These are phyloP conservation scores for Talaromyces sp. DNA, from an alignment of 2,329 filamentous ascomycete genomes.

Conservation along the genomic window DNA sequence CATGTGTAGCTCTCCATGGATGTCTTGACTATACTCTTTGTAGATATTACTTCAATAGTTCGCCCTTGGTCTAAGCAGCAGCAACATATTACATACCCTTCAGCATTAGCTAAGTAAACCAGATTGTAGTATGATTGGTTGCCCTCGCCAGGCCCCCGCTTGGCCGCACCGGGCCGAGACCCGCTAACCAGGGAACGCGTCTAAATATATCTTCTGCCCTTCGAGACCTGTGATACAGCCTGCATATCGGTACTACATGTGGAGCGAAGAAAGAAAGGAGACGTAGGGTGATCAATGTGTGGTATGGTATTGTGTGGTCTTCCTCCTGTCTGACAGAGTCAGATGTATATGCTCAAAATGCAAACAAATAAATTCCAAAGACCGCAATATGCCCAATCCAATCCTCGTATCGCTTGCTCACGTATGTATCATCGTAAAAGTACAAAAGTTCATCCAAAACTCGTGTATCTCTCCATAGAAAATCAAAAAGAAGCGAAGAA, in stretches of 20 bases:
- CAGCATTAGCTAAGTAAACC: too few species aligned
- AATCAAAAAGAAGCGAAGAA: not conserved
- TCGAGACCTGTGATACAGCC: not conserved
- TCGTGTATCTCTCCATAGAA: not conserved
- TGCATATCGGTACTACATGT: not conserved
- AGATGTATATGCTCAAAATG: not conserved
- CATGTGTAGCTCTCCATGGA: not conserved
- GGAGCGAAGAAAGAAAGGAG: not conserved
- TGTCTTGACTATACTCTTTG: not conserved
- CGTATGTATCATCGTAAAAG: conserved; percentile 22
- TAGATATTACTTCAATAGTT: not conserved
- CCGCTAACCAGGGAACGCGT: conserved; percentile 5
- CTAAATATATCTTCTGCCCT: conserved; percentile 5
- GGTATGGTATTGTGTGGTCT: not conserved
- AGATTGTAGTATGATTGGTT: not conserved
- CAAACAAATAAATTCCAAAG: not conserved
- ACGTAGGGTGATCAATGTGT: not conserved
- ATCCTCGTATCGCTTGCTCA: conserved; percentile 19
- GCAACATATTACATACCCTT: not conserved
- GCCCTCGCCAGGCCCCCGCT: not conserved
- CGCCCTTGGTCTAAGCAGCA: not conserved
- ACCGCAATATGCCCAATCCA: not conserved
- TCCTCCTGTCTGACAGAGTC: not conserved
- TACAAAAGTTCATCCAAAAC: conserved; percentile 12
- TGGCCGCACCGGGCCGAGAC: conserved; percentile 16